Conservation (phyloP, 345 rosid species). For the Psidium guajava region DNA sequence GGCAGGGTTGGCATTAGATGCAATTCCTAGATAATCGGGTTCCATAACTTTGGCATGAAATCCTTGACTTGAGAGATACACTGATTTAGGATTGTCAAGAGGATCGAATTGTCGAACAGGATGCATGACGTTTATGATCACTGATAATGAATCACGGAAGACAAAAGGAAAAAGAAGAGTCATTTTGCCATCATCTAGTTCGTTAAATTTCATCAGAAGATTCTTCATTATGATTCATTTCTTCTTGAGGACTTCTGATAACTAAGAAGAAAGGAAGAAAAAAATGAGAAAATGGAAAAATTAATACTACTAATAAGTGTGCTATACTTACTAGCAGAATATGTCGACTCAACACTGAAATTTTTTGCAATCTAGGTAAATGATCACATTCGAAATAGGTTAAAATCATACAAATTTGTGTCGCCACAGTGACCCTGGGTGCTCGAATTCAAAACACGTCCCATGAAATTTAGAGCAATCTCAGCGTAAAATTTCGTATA, state of each 20-base stretch:
- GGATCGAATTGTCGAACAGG: background rate
- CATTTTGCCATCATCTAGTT: background rate
- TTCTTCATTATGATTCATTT: background rate
- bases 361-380: no score
- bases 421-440: background rate
- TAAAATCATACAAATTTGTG: background rate
- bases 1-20: background rate
- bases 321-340: no score
- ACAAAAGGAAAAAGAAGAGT: background rate
- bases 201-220: background rate
- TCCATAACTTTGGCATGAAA: background rate
- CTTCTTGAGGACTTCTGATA: background rate
- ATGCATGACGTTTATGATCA: background rate
- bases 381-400: no score
- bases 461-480: background rate
- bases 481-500: background rate
- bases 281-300: background rate
- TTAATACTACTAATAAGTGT: background rate
- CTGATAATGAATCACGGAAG: background rate
- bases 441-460: background rate
- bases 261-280: background rate
- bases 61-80: background rate
- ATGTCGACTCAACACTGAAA: no score
- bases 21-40: background rate
- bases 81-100: background rate